Base-by-base conservation (phyloP, 169 alveolate species). In the Cryptosporidium tyzzeri region DNA sequence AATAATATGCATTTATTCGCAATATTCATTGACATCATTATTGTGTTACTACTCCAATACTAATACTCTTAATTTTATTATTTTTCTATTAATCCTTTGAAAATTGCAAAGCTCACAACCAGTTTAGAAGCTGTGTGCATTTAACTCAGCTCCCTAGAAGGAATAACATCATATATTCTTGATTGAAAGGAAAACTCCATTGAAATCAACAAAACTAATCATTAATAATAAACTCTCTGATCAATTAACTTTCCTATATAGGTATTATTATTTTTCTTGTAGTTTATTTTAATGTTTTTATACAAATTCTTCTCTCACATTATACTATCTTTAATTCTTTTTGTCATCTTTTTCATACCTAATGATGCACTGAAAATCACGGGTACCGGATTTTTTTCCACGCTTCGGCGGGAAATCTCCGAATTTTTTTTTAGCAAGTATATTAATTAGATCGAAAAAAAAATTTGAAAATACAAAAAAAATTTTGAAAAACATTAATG, bases 281-380 rank as follows among this genome's bases (percentile, higher is more conserved):
- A 55, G 67, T 55, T 55, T 55, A 55, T 55, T 55, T 55, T 55
- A 55, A 55, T 55, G 67, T 55, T 55, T 55, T 55, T 55, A 55
- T 55, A 55, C 67, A 48, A 48, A 48, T 48, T 48, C 26, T 23
- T n/a, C 0, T 26, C 26, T 26, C 26, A 26, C 26, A 26, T 26
- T 26, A 26, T 26, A 26, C 0, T 26, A 0, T 26, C 26, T 26
- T 26, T 26, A 26, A 26, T 26, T 26, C 0, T 26, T 26, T 26
- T 26, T 26, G 26, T 26, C 0, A 0, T 26, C 26, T 26, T 26
- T 26, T 26, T 26, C 26, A 0, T 26, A 26, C 26, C 26, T 26
- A 26, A 26, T 45, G 53, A 10, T 12, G 55, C 55, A 48, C 21
- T 48, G 12, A 48, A 48, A 48, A 48, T 55, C 67, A 55, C 67